Evolutionary conservation across 139 green algal genomes (phyloP), one percentile per base, ranked within the genome.

Genomic region (Chlorella sp.): DNA sequence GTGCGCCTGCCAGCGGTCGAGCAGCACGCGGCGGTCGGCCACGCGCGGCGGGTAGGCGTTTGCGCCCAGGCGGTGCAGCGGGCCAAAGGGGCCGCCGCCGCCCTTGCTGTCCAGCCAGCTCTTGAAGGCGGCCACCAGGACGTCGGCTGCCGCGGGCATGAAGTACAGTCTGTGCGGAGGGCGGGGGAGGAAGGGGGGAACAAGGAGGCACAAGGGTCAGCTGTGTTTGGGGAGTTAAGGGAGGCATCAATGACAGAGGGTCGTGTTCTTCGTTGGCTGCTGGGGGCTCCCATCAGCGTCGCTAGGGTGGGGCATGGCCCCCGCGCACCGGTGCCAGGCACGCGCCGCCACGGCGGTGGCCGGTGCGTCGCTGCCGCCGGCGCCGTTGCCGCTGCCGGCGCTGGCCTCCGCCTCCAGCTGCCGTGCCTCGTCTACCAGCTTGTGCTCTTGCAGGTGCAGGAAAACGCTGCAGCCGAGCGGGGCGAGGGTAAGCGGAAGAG

Each of bases 91-190:
- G n/a, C 70, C 70, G 29, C 46, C 21, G 29, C 43, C 43, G 48
- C 70, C 70, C 27, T 31, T 50, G 25, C 7, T 67, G 48, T 77
- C 70, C n/a, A 77, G 70, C 70, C 70, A 77, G 14, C 67, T 67
- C 9, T 29, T 35, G 46, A 66, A 67, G 27, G 70, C 46, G 19
- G 46, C 70, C 21, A 77, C 70, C 43, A 77, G 15, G 35, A 48
- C 12, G 48, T 77, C 70, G 7, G 70, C 46, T 11, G 27, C 17
- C 19, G 46, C 17, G 38, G 70, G 70, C 42, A 67, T 45, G 42
- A 59, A 77, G 46, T 48, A 77, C 6, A 40, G 23, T 9, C 27
- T 59, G 46, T 17, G 17, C 14, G 46, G 17, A 17, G 14, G 17
- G 46, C 14, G 14, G 17, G 46, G 17, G 14, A 55, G 17, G 14